phyloP scores from a whole-genome alignment of 2,329 filamentous ascomycete genomes.

The Daldinia sp. region DNA sequence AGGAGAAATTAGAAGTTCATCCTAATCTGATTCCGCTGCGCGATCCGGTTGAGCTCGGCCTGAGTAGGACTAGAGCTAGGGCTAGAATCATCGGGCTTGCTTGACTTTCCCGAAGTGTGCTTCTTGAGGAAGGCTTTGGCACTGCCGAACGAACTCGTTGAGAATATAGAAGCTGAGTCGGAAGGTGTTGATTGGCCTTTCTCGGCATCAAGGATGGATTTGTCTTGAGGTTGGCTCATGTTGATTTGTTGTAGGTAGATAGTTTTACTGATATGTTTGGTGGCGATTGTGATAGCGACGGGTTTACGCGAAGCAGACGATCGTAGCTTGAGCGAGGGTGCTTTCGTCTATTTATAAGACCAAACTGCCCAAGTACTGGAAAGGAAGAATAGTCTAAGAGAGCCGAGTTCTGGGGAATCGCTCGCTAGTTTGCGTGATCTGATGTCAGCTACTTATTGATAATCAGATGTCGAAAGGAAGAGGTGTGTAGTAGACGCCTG shows the following conservation, averaged over 20 bases:
- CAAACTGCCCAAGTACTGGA: too few relatives aligned
- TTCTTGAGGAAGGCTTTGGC: slow-evolving; percentile 31
- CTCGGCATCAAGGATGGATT: slow-evolving; percentile 29
- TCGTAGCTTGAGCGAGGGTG: not conserved
- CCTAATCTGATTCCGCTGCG: slow-evolving; percentile 29
- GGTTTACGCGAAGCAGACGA: not conserved
- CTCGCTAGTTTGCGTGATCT: not conserved
- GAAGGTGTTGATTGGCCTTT: slow-evolving; percentile 18
- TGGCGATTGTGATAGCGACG: not conserved
- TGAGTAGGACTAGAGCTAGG: slow-evolving; percentile 6
- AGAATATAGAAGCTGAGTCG: slow-evolving; percentile 35
- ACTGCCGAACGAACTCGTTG: slow-evolving; percentile 36
- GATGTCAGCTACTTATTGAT: not conserved
- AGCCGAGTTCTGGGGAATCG: too few relatives aligned
- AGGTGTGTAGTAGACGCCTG: too few relatives aligned
- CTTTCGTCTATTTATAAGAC: too few relatives aligned
- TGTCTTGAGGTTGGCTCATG: slow-evolving; percentile 34
- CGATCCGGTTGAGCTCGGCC: slow-evolving; percentile 17
- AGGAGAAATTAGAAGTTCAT: slow-evolving; percentile 22
- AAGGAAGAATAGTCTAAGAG: not conserved
- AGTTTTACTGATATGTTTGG: not conserved
- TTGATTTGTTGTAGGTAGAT: slow-evolving; percentile 3
- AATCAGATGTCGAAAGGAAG: not conserved
- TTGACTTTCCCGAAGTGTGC: slow-evolving; percentile 5
- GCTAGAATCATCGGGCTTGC: slow-evolving; percentile 11